Percentiles rank a stretch among this genome's conserved stretches.
phyloP scores from a whole-genome alignment of 768 basidiomycete genomes.

The Psilocybe cubensis region DNA sequence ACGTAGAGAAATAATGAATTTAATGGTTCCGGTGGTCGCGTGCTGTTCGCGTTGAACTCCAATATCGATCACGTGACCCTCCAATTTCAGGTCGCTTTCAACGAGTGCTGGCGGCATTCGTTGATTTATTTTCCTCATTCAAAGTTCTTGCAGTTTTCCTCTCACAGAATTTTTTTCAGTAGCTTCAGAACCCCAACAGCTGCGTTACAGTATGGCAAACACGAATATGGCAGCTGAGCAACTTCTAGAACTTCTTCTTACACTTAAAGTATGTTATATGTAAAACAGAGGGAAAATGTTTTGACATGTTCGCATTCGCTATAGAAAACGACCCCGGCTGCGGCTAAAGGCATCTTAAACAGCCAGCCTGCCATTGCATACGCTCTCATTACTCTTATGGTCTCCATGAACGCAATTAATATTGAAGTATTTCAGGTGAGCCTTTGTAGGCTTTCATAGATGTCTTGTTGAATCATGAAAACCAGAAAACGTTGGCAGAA shows the following conservation, averaged over 20 bases:
- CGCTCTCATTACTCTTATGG: conserved; percentile 78
- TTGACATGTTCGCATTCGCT: not conserved
- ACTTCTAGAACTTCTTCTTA: conserved; percentile 74
- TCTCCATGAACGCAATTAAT: conserved; percentile 74
- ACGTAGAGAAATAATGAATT: too few relatives aligned
- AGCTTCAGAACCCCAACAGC: not conserved
- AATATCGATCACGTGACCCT: too few relatives aligned
- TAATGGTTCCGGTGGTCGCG: too few relatives aligned
- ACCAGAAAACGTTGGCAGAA: conserved; percentile 67
- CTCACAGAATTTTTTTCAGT: not conserved
- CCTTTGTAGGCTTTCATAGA: not conserved
- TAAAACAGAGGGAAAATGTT: too few relatives aligned
- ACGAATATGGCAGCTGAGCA: conserved; percentile 64
- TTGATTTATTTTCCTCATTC: too few relatives aligned
- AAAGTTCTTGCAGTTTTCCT: not conserved
- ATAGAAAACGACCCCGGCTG: conserved; percentile 76
- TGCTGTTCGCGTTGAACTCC: too few relatives aligned
- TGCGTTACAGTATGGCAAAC: conserved; percentile 45
- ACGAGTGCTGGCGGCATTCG: too few relatives aligned
- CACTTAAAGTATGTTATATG: conserved; percentile 57
- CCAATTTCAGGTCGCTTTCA: too few relatives aligned
- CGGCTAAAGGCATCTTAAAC: conserved; percentile 70
- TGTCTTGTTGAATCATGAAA: too few relatives aligned
- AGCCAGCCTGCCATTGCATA: conserved; percentile 78
- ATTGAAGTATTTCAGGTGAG: conserved; percentile 76